Conservation (phyloP, 139 green algal genomes). For the Volvox africanus region DNA sequence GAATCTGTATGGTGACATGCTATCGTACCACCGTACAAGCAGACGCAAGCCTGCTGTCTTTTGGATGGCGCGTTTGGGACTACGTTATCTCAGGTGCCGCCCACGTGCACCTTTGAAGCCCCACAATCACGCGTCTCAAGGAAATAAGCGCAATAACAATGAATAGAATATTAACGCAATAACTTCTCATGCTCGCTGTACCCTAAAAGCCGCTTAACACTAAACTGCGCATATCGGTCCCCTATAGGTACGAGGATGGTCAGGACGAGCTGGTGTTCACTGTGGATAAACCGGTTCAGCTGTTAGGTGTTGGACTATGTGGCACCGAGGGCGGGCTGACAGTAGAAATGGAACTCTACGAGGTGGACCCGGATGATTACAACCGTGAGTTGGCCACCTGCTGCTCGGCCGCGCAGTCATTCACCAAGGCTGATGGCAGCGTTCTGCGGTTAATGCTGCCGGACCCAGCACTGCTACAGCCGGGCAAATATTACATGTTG, state of each 20-base stretch:
- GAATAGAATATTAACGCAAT: too few species aligned
- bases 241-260: slow-evolving; percentile 77
- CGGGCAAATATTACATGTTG: slow-evolving; percentile 75
- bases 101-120: too few species aligned
- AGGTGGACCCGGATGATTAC: slow-evolving; percentile 65
- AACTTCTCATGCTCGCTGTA: too few species aligned
- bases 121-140: too few species aligned
- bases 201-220: too few species aligned
- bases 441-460: slow-evolving; percentile 67
- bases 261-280: slow-evolving; percentile 80
- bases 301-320: slow-evolving; percentile 79
- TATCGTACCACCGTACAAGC: too few species aligned
- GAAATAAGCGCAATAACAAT: too few species aligned
- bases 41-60: too few species aligned
- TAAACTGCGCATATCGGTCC: not conserved
- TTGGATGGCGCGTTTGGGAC: too few species aligned
- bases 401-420: slow-evolving; percentile 64
- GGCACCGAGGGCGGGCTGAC: slow-evolving; percentile 73
- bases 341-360: slow-evolving; percentile 76
- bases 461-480: slow-evolving; percentile 58
- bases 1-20: too few species aligned
- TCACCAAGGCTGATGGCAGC: slow-evolving; percentile 76
- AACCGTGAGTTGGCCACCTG: slow-evolving; percentile 59
- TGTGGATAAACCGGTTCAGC: slow-evolving; percentile 74
- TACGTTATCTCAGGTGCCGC: too few species aligned